Percentiles rank a stretch among this genome's conserved stretches.
These are phyloP conservation scores for Hevea brasiliensis DNA, from an alignment of 345 rosid species.

Conservation along the genomic window DNA sequence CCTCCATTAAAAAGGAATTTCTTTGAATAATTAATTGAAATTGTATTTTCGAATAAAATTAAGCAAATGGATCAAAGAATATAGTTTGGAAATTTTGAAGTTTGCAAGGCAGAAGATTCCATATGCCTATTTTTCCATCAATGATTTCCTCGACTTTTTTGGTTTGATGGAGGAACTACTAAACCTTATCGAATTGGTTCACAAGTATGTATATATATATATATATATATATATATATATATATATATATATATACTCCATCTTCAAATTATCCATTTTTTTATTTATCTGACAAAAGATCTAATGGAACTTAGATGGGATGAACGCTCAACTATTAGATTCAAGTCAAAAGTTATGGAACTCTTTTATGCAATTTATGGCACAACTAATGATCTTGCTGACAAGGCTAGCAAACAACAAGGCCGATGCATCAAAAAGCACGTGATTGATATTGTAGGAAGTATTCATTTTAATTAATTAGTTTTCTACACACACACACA, in stretches of 20 bases:
- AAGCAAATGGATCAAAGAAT: conserved; percentile 20
- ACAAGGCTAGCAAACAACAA: not conserved
- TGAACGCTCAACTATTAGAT: not conserved
- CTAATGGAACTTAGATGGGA: not conserved
- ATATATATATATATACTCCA: too few species aligned
- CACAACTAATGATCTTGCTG: not conserved
- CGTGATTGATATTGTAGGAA: not conserved
- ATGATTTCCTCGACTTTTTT: conserved; percentile 21
- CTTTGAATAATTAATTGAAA: not conserved
- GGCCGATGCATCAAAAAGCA: conserved; percentile 7
- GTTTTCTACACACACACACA: too few species aligned
- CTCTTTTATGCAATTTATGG: conserved; percentile 2
- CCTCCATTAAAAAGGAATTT: too few species aligned
- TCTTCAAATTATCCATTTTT: too few species aligned
- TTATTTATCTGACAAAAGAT: too few species aligned
- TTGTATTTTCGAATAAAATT: not conserved
- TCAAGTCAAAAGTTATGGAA: conserved; percentile 2
- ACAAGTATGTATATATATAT: conserved; percentile 16
- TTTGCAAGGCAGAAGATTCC: conserved; percentile 20
- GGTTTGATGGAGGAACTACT: conserved; percentile 16
- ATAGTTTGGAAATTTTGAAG: conserved; percentile 5
- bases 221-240: too few species aligned
- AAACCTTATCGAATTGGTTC: conserved; percentile 12
- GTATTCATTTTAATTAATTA: not conserved
- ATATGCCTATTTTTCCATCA: conserved; percentile 12